These are phyloP conservation scores for Murraya paniculata DNA, from an alignment of 345 rosid genomes.

Conservation along the genomic window DNA sequence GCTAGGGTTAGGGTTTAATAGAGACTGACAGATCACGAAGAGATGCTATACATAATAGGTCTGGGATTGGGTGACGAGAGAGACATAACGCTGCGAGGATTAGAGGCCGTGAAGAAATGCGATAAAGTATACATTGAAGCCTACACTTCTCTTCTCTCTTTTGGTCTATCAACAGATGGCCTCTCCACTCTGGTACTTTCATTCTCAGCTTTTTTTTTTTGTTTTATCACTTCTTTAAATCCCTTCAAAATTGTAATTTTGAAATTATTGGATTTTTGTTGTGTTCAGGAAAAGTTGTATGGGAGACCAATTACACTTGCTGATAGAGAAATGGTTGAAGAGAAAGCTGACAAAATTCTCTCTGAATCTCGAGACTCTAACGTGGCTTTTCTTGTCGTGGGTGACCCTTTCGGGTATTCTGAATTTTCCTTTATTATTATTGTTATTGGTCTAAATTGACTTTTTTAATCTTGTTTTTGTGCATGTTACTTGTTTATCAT, in stretches of 20 bases:
- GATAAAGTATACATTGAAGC: slow-evolving; percentile 87
- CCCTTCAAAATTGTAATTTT: slow-evolving; percentile 6
- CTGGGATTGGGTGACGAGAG: slow-evolving; percentile 85
- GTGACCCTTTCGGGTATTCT: slow-evolving; percentile 91
- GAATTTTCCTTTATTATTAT: not conserved
- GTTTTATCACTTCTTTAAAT: not conserved
- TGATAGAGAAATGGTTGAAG: slow-evolving; percentile 95
- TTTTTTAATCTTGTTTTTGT: not conserved
- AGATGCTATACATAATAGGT: slow-evolving; percentile 80
- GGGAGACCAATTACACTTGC: slow-evolving; percentile 63
- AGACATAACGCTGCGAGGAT: slow-evolving; percentile 76
- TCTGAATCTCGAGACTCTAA: slow-evolving; percentile 50
- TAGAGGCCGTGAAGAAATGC: slow-evolving; percentile 73
- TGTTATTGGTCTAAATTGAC: not conserved
- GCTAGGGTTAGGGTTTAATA: slow-evolving; percentile 11
- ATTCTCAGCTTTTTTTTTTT: not conserved
- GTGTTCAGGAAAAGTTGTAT: slow-evolving; percentile 60
- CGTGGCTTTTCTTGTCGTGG: slow-evolving; percentile 86
- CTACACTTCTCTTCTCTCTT: slow-evolving; percentile 90
- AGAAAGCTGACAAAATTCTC: slow-evolving; percentile 63
- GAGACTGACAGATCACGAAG: not conserved
- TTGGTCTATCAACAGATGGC: slow-evolving; percentile 74
- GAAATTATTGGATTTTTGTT: not conserved
- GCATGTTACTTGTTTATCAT: not conserved
- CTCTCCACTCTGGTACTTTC: slow-evolving; percentile 56